Conservation (phyloP, 1,284 basidiomycete species). For the Cutaneotrichosporon cutaneum region DNA sequence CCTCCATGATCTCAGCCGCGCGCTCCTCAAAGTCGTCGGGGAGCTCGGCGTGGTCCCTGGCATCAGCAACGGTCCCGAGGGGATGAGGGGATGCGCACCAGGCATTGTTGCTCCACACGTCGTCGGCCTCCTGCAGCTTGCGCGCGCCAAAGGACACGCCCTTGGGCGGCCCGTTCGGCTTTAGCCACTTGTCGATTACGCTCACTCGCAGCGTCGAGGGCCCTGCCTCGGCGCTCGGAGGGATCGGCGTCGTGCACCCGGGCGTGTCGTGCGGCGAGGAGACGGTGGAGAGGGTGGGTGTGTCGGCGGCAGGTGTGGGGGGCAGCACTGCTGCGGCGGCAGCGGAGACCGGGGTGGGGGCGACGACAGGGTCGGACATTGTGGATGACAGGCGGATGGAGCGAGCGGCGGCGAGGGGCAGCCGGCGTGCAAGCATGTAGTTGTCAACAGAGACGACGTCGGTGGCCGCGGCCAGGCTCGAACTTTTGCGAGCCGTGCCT, state of each 20-base stretch:
- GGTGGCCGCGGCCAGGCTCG: not conserved
- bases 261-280: constrained; percentile 9
- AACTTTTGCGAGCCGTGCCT: not conserved
- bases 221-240: constrained; percentile 20
- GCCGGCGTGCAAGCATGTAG: not conserved
- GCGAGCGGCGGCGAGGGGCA: not conserved
- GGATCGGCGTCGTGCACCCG: constrained; percentile 11
- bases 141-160: constrained; percentile 49
- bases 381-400: not conserved
- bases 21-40: constrained; percentile 71
- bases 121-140: constrained; percentile 42
- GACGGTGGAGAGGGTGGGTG: not conserved
- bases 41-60: constrained; percentile 79
- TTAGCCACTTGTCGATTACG: constrained; percentile 49
- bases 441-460: not conserved
- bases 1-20: constrained; percentile 66
- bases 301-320: not conserved
- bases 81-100: constrained; percentile 35
- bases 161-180: constrained; percentile 47
- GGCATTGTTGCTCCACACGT: constrained; percentile 51
- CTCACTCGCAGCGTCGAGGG: constrained; percentile 23
- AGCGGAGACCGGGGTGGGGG: not conserved
- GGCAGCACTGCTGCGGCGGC: not conserved
- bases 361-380: not conserved
- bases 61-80: constrained; percentile 6